Conservation (phyloP, 345 rosid species). For the Nasturtium officinale region DNA sequence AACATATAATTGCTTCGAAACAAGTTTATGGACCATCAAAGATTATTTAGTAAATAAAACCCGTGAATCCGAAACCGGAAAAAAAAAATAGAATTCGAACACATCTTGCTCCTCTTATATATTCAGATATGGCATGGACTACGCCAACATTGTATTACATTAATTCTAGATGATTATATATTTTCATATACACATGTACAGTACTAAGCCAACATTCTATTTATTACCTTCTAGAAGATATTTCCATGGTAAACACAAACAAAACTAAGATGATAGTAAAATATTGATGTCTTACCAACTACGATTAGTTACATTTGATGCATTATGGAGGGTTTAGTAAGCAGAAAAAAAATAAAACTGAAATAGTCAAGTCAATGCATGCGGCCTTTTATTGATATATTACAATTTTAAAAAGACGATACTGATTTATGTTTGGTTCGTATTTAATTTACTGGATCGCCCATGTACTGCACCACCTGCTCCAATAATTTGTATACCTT, state of each 20-base stretch:
- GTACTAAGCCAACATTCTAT: background rate
- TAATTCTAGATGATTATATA: background rate
- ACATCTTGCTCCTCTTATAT: too few species aligned
- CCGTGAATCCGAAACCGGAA: too few species aligned
- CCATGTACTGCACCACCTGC: conserved; percentile 18
- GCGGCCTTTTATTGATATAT: too few species aligned
- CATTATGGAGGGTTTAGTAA: conserved; percentile 16
- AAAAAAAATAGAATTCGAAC: too few species aligned
- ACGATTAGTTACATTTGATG: background rate
- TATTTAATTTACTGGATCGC: too few species aligned
- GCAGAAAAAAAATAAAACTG: conserved; percentile 15
- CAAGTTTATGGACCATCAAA: too few species aligned
- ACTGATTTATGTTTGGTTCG: too few species aligned
- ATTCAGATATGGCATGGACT: too few species aligned
- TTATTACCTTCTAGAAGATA: background rate
- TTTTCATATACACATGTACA: background rate
- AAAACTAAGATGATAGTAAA: background rate
- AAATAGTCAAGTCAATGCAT: conserved; percentile 37
- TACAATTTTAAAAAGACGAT: too few species aligned
- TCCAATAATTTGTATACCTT: conserved; percentile 8
- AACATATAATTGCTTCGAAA: too few species aligned
- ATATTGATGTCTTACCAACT: conserved; percentile 16
- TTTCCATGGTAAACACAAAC: background rate
- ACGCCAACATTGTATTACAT: too few species aligned
- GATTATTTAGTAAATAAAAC: too few species aligned